Percentiles rank a stretch among this genome's conserved stretches.
Evolutionary conservation across 1,139 yeast species (phyloP).

Genomic region (Sugiyamaella japonica): DNA sequence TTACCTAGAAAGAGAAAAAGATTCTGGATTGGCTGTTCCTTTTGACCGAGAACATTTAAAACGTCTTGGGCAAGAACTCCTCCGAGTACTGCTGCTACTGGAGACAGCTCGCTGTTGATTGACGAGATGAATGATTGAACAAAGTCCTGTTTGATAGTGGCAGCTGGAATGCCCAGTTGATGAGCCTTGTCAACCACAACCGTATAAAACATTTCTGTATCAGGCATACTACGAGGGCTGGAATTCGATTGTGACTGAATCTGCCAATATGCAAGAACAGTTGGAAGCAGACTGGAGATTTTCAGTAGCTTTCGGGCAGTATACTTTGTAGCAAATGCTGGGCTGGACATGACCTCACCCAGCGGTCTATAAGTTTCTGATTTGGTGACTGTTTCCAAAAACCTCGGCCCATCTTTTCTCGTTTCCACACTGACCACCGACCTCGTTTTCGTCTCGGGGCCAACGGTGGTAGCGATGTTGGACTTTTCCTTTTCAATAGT

Average conservation of each 20-base stretch:
- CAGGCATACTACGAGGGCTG: constrained; percentile 26
- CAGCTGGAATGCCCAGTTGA: constrained; percentile 46
- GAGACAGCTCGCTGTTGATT: constrained; percentile 68
- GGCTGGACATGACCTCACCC: constrained; percentile 42
- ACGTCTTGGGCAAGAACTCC: constrained; percentile 91
- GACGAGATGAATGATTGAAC: constrained; percentile 34
- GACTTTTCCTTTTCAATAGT: constrained; percentile 52
- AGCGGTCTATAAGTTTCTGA: constrained; percentile 54
- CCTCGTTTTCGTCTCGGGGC: constrained; percentile 52
- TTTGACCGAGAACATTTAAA: constrained; percentile 73
- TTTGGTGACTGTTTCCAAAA: constrained; percentile 55
- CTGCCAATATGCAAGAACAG: constrained; percentile 57
- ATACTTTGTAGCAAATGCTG: constrained; percentile 37
- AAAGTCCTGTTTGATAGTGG: constrained; percentile 39
- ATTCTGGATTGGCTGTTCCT: constrained; percentile 82
- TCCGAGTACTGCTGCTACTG: constrained; percentile 85
- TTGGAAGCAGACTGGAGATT: constrained; percentile 61
- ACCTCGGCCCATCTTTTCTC: constrained; percentile 44
- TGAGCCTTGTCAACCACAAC: constrained; percentile 41
- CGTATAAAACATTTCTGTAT: constrained; percentile 28
- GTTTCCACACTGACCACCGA: constrained; percentile 52
- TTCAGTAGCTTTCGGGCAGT: constrained; percentile 58
- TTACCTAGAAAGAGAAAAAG: constrained; percentile 73
- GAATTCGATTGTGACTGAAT: constrained; percentile 20
- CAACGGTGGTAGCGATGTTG: constrained; percentile 48